Base-by-base conservation (phyloP, 495 filamentous ascomycete species). In the Rhypophila decipiens region DNA sequence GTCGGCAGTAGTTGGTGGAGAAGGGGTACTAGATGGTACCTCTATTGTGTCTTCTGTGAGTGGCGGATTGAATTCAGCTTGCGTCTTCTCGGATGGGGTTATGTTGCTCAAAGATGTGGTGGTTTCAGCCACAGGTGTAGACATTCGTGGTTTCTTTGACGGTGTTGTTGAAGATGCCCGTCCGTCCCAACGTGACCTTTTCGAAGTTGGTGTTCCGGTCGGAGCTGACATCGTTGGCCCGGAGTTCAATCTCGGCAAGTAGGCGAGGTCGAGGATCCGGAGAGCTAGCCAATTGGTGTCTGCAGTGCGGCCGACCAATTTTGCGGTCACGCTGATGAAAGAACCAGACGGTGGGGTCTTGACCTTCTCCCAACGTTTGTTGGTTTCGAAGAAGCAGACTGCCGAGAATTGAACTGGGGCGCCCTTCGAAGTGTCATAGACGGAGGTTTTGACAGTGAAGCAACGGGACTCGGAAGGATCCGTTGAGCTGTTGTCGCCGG, bases 181-280 rank as follows among this genome's bases (percentile, higher is more conserved):
- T 13, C 39, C 21, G 27, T 42, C 39, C 39, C 39, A 42, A 23
- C 39, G 39, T 10, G 38, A 39, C 38, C 38, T 15, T 20, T 39
- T 39, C 38, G 38, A 39, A 39, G 38, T 10, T 19, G 38, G 38
- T 12, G 38, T 39, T 3, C 17, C 12, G 38, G 38, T 12, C 38
- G 38, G 38, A 31, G 7, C 13, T 31, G 27, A 31, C 13, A 31
- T n/a, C n/a, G n/a, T n/a, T n/a, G n/a, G n/a, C 5, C 3, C 38
- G 4, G 38, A 39, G 38, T 19, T 19, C 4, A 12, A 20, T 19
- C 12, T 39, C 15, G 38, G 38, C 7, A 39, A 12, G 20, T 39
- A 39, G 18, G 38, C 38, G 2, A 39, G 38, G 20, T 39, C 38
- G 4, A 39, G 38, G 38, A 39, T 20, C 38, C 38, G 38, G 11